phyloP scores from a whole-genome alignment of 2,329 filamentous ascomycete species.

The Eurotiales sp. region DNA sequence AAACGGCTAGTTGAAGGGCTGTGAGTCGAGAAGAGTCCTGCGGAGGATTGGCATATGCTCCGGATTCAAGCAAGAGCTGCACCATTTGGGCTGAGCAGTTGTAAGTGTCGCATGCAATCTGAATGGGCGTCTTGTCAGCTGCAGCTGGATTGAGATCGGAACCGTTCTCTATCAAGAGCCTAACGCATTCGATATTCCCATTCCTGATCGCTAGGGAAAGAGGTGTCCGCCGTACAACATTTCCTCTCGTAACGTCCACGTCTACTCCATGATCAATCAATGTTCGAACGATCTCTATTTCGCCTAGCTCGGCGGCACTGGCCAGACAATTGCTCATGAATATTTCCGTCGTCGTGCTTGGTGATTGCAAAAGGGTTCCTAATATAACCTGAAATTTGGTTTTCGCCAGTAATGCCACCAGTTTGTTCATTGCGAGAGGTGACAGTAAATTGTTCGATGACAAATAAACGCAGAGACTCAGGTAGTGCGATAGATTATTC shows the following conservation, averaged over 20 bases:
- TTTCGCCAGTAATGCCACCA: constrained; percentile 17
- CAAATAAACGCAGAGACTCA: constrained; percentile 13
- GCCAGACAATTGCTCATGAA: constrained; percentile 18
- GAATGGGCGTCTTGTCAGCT: constrained; percentile 1
- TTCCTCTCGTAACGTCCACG: constrained; percentile 11
- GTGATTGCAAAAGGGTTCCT: constrained; percentile 15
- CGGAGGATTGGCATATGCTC: constrained; percentile 18
- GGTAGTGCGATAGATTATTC: background rate
- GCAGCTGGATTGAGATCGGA: constrained; percentile 17
- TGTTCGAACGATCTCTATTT: constrained; percentile 16
- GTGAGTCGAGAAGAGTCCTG: constrained; percentile 12
- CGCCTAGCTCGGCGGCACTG: constrained; percentile 18
- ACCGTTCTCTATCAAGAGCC: constrained; percentile 17
- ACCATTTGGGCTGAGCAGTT: background rate
- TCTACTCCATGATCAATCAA: constrained; percentile 15
- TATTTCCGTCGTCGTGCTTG: constrained; percentile 16
- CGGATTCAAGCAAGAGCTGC: constrained; percentile 15
- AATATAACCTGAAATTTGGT: constrained; percentile 9
- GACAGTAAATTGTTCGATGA: constrained; percentile 19
- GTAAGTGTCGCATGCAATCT: background rate
- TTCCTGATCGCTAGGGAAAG: constrained; percentile 12
- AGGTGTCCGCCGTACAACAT: constrained; percentile 9
- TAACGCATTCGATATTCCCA: constrained; percentile 17
- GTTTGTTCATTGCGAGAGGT: constrained; percentile 7
- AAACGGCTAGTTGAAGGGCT: constrained; percentile 17